These are phyloP conservation scores for Lactarius tabidus DNA, from an alignment of 768 basidiomycete genomes.

Conservation along the genomic window DNA sequence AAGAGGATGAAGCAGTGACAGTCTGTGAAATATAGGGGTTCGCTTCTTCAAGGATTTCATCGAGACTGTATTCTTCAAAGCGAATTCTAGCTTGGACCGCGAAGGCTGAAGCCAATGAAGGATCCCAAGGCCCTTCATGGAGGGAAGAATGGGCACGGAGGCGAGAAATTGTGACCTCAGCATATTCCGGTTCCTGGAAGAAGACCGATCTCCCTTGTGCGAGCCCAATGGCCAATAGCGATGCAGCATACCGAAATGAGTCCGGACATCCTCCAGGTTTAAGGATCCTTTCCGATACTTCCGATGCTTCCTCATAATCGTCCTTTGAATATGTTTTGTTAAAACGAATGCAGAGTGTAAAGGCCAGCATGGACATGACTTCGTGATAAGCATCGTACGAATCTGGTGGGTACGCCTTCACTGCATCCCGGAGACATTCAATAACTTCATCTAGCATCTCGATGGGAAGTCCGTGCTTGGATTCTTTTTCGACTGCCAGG, in stretches of 20 bases:
- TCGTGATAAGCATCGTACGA: no score
- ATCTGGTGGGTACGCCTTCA: neutral
- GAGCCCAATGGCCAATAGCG: neutral
- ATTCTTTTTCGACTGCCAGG: neutral
- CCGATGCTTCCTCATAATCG: slow-evolving; percentile 3
- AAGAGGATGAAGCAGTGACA: neutral
- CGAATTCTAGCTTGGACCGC: neutral
- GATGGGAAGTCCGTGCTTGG: no score
- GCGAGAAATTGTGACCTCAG: neutral
- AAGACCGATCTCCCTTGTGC: neutral
- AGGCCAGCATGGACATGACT: neutral
- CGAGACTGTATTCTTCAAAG: neutral
- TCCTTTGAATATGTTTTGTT: neutral
- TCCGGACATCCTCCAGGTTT: neutral
- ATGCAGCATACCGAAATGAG: neutral
- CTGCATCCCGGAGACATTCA: neutral
- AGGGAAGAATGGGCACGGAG: neutral
- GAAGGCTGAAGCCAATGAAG: neutral
- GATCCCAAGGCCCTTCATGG: neutral
- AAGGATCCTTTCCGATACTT: neutral
- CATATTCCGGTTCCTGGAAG: neutral
- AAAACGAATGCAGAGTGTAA: neutral
- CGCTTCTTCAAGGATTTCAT: neutral
- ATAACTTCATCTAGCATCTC: neutral
- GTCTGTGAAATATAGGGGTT: neutral